Evolutionary conservation across 2,329 filamentous ascomycete species (phyloP), one percentile per base, ranked within the genome.

Genomic region (Cladosporium sp.): DNA sequence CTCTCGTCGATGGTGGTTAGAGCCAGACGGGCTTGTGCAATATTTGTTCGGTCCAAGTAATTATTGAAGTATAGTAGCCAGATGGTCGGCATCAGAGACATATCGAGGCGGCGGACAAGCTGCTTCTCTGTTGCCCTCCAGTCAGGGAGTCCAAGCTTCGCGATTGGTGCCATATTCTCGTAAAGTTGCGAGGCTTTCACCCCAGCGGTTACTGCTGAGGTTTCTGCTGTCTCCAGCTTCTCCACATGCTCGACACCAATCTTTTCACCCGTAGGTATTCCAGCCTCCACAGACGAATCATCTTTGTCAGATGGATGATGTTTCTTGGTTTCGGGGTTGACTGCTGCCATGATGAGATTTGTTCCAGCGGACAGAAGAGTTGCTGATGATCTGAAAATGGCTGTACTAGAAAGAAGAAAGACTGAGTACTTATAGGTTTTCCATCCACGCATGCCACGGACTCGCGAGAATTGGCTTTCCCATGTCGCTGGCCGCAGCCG

Each of bases 31-130:
- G 56, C 56, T 46, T 59, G 56, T 4, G 56, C 56, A 28, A 59
- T 59, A 29, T 59, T 59, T 3, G 56, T 59, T 5, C 56, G 21
- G 16, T 59, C 56, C 33, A 59, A 35, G 16, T 59, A 59, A n/a
- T 59, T 59, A 23, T 62, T 50, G 72, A 68, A 65, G 72, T 72
- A 28, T 70, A 67, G 55, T 72, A 74, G 65, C 73, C 72, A 23
- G 72, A 67, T 64, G 31, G 35, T 44, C 2, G 56, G 56, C 33
- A 59, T 40, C 11, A 59, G 56, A 59, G 56, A 59, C 33, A 59
- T 10, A 28, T 59, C 56, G n/a, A 59, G 56, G 35, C 56, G 56
- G 16, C 56, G 56, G 3, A 59, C 56, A 6, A 59, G 26, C 16
- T 23, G 21, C 14, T 35, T 62, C 28, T 62, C 59, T 10, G 46